Evolutionary conservation across 345 rosid species (phyloP).

Genomic region (Ricinus communis): DNA sequence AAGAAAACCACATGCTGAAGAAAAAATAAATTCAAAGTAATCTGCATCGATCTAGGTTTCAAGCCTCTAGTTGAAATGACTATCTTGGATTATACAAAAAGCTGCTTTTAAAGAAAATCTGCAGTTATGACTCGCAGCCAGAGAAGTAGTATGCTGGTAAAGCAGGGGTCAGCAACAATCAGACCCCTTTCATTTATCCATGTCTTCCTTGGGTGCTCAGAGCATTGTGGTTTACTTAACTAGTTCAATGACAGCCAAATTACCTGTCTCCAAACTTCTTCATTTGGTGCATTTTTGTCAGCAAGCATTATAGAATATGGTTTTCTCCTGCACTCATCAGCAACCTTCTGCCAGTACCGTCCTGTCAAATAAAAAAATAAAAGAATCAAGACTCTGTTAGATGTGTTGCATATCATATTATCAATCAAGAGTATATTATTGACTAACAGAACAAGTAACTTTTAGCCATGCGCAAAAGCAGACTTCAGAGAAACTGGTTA

Average conservation of each 20-base stretch:
- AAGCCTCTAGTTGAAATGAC: background rate
- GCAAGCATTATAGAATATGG: constrained; percentile 92
- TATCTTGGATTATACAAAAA: background rate
- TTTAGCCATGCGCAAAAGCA: background rate
- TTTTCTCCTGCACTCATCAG: constrained; percentile 63
- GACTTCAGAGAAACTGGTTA: background rate
- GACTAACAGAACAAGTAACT: background rate
- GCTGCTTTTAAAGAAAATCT: background rate
- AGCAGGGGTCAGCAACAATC: background rate
- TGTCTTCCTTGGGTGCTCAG: background rate
- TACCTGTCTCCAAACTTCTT: constrained; percentile 99
- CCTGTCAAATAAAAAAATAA: constrained; percentile 40
- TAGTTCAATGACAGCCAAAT: constrained; percentile 11
- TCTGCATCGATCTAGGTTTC: background rate
- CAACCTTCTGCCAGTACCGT: constrained; percentile 83
- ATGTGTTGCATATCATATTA: background rate
- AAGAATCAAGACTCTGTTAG: background rate
- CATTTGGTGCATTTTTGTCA: constrained; percentile 99
- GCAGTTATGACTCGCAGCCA: background rate
- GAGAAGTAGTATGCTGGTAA: background rate
- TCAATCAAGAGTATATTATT: background rate
- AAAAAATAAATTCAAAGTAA: background rate
- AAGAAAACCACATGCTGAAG: background rate
- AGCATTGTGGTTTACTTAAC: background rate
- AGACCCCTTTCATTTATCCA: background rate